Percentiles rank a stretch among this genome's conserved stretches.
Evolutionary conservation across 768 basidiomycete genomes (phyloP).

Genomic region (Crassisporium funariophilum): DNA sequence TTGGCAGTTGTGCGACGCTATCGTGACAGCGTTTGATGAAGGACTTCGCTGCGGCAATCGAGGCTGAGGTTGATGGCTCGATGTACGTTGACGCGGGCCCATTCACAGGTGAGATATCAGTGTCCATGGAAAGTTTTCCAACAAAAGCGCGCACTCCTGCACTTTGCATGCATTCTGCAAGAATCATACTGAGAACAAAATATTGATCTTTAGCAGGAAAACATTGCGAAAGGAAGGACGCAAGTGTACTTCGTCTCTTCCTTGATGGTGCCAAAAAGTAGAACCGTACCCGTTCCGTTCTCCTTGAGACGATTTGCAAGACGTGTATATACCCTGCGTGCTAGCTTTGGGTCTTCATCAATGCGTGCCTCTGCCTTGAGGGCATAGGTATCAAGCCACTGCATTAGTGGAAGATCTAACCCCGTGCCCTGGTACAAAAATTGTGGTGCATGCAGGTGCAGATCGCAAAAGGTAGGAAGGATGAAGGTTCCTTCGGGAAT

Average conservation of each 20-base stretch:
- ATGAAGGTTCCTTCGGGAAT: conserved; percentile 64
- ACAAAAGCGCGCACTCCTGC: conserved; percentile 79
- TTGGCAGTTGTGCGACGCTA: conserved; percentile 40
- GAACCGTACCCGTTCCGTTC: conserved; percentile 75
- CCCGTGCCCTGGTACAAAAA: conserved; percentile 89
- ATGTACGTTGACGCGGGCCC: conserved; percentile 71
- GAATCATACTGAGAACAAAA: conserved; percentile 57
- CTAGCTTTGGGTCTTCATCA: conserved; percentile 62
- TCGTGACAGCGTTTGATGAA: conserved; percentile 58
- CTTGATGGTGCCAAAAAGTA: conserved; percentile 85
- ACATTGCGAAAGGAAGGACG: neutral
- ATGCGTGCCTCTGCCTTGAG: conserved; percentile 80
- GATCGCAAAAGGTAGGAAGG: conserved; percentile 79
- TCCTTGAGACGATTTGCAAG: conserved; percentile 69
- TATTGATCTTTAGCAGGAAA: neutral
- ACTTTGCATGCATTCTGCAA: conserved; percentile 72
- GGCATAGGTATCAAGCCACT: conserved; percentile 83
- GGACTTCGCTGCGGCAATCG: conserved; percentile 51
- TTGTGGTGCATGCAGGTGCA: conserved; percentile 89
- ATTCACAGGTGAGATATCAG: conserved; percentile 47
- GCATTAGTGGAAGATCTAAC: conserved; percentile 79
- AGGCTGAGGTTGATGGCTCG: conserved; percentile 54
- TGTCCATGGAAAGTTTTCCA: conserved; percentile 86
- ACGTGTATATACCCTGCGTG: conserved; percentile 63
- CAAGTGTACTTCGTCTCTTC: conserved; percentile 71